Percentiles rank a stretch among this genome's conserved stretches.
These are phyloP conservation scores for Penicillium lagena DNA, from an alignment of 495 filamentous ascomycete species.

Conservation along the genomic window DNA sequence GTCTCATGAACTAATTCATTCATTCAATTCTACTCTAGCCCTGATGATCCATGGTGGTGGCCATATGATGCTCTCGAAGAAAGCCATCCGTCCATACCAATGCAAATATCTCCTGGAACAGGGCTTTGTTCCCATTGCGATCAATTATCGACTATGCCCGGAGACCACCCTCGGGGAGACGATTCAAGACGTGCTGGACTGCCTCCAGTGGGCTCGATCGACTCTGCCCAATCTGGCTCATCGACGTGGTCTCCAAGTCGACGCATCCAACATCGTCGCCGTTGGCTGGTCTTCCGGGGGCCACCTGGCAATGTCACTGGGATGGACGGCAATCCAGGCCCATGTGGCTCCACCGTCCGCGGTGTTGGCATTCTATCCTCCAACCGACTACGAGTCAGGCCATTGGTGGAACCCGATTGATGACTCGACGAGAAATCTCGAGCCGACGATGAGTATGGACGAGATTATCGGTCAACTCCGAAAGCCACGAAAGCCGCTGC, in stretches of 20 bases:
- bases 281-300: slow-evolving; percentile 52
- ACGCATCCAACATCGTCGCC: slow-evolving; percentile 32
- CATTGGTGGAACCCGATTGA: no score
- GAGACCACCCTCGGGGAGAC: slow-evolving; percentile 37
- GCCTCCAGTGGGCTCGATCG: slow-evolving; percentile 33
- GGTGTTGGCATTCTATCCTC: slow-evolving; percentile 46
- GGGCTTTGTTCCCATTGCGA: slow-evolving; percentile 45
- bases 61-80: slow-evolving; percentile 38
- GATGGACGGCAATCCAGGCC: slow-evolving; percentile 21
- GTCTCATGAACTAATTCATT: no score
- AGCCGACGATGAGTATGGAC: no score
- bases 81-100: slow-evolving; percentile 36
- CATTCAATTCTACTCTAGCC: neutral
- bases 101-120: slow-evolving; percentile 24
- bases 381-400: slow-evolving; percentile 27
- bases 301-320: slow-evolving; percentile 41
- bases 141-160: slow-evolving; percentile 51
- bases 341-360: slow-evolving; percentile 35
- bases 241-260: slow-evolving; percentile 19
- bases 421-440: no score
- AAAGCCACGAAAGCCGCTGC: no score
- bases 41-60: slow-evolving; percentile 45
- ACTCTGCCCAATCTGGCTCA: slow-evolving; percentile 23
- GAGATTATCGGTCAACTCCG: no score
- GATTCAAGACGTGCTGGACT: slow-evolving; percentile 41